These are phyloP conservation scores for Apiospora kogelbergensis DNA, from an alignment of 2,329 filamentous ascomycete genomes.

Conservation along the genomic window DNA sequence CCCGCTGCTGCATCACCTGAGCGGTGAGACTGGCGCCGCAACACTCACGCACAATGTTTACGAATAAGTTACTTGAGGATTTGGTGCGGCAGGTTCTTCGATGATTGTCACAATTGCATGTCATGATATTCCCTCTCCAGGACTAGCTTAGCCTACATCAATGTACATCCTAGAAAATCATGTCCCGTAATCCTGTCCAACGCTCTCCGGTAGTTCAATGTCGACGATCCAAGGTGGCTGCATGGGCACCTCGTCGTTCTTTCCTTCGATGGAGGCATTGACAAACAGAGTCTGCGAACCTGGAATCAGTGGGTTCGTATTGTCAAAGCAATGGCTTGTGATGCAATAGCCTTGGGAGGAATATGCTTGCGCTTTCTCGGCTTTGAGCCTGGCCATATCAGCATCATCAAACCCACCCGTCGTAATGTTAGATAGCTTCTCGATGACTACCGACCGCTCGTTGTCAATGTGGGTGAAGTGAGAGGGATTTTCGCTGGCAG, in stretches of 20 bases:
- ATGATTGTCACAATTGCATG: too few relatives aligned
- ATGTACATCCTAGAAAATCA: too few relatives aligned
- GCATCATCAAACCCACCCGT: neutral
- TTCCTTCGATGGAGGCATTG: neutral
- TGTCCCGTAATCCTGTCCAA: too few relatives aligned
- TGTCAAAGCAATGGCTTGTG: neutral
- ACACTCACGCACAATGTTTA: too few relatives aligned
- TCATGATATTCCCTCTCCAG: too few relatives aligned
- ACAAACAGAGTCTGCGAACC: neutral
- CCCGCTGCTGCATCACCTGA: too few relatives aligned
- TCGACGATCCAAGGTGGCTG: neutral
- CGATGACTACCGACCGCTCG: neutral
- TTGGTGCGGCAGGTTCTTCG: too few relatives aligned
- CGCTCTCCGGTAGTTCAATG: neutral
- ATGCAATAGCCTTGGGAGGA: neutral
- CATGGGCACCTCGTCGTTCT: neutral
- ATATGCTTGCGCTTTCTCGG: neutral
- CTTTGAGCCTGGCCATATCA: neutral
- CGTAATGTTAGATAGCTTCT: neutral
- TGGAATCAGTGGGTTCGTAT: neutral
- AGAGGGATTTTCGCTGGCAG: neutral
- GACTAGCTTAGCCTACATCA: too few relatives aligned
- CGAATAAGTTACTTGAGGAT: too few relatives aligned
- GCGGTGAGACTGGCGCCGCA: too few relatives aligned
- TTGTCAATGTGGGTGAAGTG: neutral